Evolutionary conservation across 768 basidiomycete species (phyloP), one percentile per base, ranked within the genome.

Genomic region (Mycena pura): DNA sequence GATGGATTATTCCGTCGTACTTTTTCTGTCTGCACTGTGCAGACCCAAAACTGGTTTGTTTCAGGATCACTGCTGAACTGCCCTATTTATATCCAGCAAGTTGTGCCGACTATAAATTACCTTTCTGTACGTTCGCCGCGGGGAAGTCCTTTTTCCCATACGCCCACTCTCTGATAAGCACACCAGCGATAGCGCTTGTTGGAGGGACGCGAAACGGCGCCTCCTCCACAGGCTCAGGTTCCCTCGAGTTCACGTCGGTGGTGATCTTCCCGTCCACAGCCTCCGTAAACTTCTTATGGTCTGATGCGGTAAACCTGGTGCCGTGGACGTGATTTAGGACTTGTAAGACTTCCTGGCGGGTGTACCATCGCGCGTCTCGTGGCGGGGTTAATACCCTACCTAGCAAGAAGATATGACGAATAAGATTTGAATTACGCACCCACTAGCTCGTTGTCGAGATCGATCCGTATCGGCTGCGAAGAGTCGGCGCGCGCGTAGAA

Each of bases 391-490:
- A 34, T 31, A 36, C 17, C 10, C 6, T 24, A 34, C 5, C 8
- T 22, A 25, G 14, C 2, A n/a, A 14, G 19, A 9, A 17, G 32
- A 45, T 28, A 41, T 15, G 32, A 27, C 3, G 51, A 24, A 41
- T 13, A 17, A 25, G 27, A n/a, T 17, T 21, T 44, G 21, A 24
- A 34, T 32, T 14, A 74, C 84, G 48, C 61, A 91, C 95, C 93
- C 69, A 89, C 88, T n/a, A 99, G 84, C 77, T 99, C 96, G 66
- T 96, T 96, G 71, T 98, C 96, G 2, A 99, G 83, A 72, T 98
- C 95, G 8, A 81, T 78, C 15, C 94, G 86, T 58, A 98, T 90
- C 6, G 86, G 84, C 69, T 94, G 81, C 5, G 84, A 79, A 2
- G 88, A 79, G 77, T 89, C 92, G 9, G 85, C 95, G 40, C 84